Base-by-base conservation (phyloP, 2,329 filamentous ascomycete genomes). In the Epichloe gansuensis region DNA sequence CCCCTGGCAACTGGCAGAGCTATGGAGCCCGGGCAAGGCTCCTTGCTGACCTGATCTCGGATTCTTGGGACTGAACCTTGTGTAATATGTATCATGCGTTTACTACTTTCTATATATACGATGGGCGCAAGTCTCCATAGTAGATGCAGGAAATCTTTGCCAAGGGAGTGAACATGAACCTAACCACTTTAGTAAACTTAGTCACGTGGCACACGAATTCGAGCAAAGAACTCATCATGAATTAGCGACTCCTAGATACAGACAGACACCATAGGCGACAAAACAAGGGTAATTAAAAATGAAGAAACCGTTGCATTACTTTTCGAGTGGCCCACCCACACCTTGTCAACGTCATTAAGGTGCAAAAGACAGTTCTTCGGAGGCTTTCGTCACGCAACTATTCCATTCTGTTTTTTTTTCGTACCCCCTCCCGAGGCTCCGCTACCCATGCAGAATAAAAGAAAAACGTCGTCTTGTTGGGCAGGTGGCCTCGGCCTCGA, bases 301-400 rank as follows among this genome's bases (percentile, higher is more conserved):
- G 57, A 62, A 61, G 61, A 64, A 47, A 61, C 63, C 63, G 59
- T 67, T 65, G 66, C 68, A 68, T 70, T 70, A 70, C 68, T 70
- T 70, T 70, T 69, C 63, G 66, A 36, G 65, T 65, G 25, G 62
- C 62, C 67, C 64, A 57, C 63, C 49, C 61, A 58, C 67, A 68
- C 64, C 66, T 66, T 59, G 55, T 9, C 58, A 59, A 15, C 31
- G 25, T 49, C 40, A 66, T 63, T 52, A 64, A 68, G 66, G 64
- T 64, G 66, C 63, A 66, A 63, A 64, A 62, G 64, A 62, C 63
- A 45, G 13, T 47, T 42, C 38, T 45, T 47, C 50, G 13, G 36
- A 51, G 40, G 41, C 50, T 64, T 67, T 65, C 63, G 60, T 65
- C 64, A 62, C 63, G 63, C 61, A 66, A 63, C 64, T 60, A 64